These are phyloP conservation scores for Actinomucor elegans DNA, from an alignment of 371 early-diverging fungal species.

Conservation along the genomic window DNA sequence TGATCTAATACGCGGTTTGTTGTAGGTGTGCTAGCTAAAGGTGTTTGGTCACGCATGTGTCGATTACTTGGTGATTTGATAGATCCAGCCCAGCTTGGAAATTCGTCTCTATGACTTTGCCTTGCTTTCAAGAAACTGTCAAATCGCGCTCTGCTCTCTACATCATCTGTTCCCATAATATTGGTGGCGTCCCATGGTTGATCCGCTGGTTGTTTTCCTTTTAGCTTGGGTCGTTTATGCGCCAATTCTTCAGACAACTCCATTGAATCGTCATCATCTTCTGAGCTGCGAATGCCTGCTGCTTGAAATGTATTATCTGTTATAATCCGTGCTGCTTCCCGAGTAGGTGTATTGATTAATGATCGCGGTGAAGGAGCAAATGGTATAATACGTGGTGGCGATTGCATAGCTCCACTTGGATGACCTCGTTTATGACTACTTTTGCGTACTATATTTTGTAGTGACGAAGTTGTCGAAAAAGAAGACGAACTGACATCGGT, in stretches of 20 bases:
- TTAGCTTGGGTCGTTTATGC: background rate
- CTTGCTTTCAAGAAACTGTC: background rate
- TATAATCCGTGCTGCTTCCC: slow-evolving; percentile 34
- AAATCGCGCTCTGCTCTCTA: slow-evolving; percentile 1
- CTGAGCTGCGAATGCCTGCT: slow-evolving; percentile 13
- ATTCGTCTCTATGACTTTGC: slow-evolving; percentile 1
- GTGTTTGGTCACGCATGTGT: background rate
- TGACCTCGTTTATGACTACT: no score
- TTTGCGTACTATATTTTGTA: no score
- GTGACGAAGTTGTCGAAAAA: background rate
- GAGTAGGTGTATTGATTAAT: slow-evolving; percentile 33
- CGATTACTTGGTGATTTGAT: slow-evolving; percentile 1
- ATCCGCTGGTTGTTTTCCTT: background rate
- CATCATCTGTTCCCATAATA: slow-evolving; percentile 9
- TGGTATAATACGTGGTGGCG: slow-evolving; percentile 45
- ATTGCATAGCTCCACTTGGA: slow-evolving; percentile 1
- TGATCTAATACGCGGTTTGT: background rate
- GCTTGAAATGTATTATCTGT: slow-evolving; percentile 27
- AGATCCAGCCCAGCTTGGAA: background rate
- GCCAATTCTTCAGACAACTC: no score
- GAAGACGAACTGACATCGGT: background rate
- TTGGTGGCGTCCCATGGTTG: background rate
- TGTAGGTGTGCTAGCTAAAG: slow-evolving; percentile 2
- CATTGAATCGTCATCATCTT: background rate
- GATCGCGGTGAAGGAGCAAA: slow-evolving; percentile 24